These are phyloP conservation scores for Eucalyptus pauciflora DNA, from an alignment of 345 rosid genomes.

Conservation along the genomic window DNA sequence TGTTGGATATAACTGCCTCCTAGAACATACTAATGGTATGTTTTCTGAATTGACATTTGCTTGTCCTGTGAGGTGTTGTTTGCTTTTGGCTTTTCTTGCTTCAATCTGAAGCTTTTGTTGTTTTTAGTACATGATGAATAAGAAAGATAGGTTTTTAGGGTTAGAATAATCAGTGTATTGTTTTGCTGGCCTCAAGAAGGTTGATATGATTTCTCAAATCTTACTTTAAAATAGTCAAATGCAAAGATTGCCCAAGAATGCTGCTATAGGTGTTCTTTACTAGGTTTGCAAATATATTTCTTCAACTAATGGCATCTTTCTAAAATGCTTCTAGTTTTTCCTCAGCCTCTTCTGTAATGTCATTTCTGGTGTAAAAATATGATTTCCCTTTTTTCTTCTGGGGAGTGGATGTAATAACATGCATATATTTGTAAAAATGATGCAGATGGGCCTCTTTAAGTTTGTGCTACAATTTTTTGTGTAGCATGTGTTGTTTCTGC, in stretches of 20 bases:
- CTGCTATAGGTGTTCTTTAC: not conserved
- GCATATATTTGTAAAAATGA: not conserved
- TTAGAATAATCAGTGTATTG: not conserved
- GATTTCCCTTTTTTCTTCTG: not conserved
- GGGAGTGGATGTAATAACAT: not conserved
- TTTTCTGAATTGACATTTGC: not conserved
- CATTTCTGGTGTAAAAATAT: not conserved
- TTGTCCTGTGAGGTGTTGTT: not conserved
- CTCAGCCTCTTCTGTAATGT: not conserved
- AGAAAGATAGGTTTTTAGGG: not conserved
- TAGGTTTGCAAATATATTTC: not conserved
- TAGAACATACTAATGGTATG: not conserved
- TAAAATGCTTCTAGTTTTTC: not conserved
- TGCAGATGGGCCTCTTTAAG: not conserved
- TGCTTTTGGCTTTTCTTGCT: not conserved
- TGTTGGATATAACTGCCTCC: not conserved
- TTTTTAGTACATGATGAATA: not conserved
- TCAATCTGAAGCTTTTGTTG: not conserved
- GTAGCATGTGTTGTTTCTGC: not conserved
- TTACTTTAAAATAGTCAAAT: not conserved
- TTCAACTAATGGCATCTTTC: not conserved
- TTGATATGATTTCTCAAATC: not conserved
- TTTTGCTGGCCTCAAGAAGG: not conserved
- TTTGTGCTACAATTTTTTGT: not conserved
- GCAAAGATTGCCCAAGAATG: not conserved